A percentile compares a stretch with the other conserved stretches of the same genome.
phyloP scores from a whole-genome alignment of 176 grass and related monocot species.

The Thinopyrum elongatum region DNA sequence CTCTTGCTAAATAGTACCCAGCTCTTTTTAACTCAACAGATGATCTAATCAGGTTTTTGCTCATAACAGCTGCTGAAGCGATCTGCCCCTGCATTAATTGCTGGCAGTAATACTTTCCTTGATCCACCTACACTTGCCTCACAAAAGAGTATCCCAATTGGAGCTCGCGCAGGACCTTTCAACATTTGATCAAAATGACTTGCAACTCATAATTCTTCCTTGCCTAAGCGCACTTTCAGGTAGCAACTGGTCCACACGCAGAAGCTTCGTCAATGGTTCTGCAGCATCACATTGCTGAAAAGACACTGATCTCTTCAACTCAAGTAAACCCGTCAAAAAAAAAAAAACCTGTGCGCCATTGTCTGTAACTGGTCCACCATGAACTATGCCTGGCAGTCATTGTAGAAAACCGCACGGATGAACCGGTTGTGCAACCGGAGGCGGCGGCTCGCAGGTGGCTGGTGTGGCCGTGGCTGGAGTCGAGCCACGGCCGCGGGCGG shows the following conservation, averaged over 20 bases:
- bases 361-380: conserved; percentile 15
- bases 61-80: too few species aligned
- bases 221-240: conserved; percentile 17
- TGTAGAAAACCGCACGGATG: conserved; percentile 55
- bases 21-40: too few species aligned
- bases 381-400: conserved; percentile 50
- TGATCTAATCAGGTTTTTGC: too few species aligned
- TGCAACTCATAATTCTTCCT: conserved; percentile 30
- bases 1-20: too few species aligned
- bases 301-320: conserved; percentile 42
- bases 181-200: conserved; percentile 12
- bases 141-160: conserved; percentile 73
- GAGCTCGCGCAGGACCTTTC: conserved; percentile 48
- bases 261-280: conserved; percentile 52
- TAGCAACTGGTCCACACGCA: conserved; percentile 14
- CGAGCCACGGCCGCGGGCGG: too few species aligned
- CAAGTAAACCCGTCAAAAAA: too few species aligned
- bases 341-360: conserved; percentile 33
- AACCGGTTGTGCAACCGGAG: conserved; percentile 71
- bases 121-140: too few species aligned
- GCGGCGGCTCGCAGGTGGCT: background rate
- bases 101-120: too few species aligned
- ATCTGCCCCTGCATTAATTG: too few species aligned
- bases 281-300: conserved; percentile 42
- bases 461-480: too few species aligned